Evolutionary conservation across 2,329 filamentous ascomycete genomes (phyloP), one percentile per base, ranked within the genome.

Genomic region (Alternaria gansuensis): DNA sequence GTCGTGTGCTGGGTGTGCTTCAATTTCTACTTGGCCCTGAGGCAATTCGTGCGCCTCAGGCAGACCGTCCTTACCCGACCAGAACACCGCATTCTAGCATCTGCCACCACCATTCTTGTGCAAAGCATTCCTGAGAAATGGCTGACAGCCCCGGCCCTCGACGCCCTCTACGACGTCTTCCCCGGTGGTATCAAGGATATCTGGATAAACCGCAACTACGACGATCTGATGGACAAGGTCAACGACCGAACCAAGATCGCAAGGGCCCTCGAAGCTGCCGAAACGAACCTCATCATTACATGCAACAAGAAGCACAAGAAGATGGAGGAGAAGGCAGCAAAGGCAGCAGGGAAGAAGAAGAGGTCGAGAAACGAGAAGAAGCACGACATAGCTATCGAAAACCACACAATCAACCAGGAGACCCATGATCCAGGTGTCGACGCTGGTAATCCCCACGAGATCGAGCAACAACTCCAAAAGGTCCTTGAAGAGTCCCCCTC

Each of bases 61-160:
- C 95, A 99, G 77, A 92, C 96, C 53, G 97, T 96, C 70, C 83
- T 99, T 57, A 98, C 95, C 0, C 95, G 93, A 54, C 94, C 95
- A 3, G 92, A 98, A 77, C 95, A 99, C 78, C 91, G 95, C 21
- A 85, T 99, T 17, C 88, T 92, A 44, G 95, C 95, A 17, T 98
- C 94, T 14, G 94, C 95, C 2, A 99, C 94, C 5, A 99, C 95
- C 0, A 94, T 99, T 45, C 84, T 99, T 5, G 93, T 99, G 51
- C 95, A 90, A 64, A 90, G 90, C 10, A 97, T 99, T 51, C 95
- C 95, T 1, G 82, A 85, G 39, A 96, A 96, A 72, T 99, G 95
- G 95, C 86, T 96, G 7, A 92, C 86, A 2, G 86, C 92, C 48
- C 88, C 96, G 43, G 91, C 92, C 0, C 83, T 99, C 4, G 85